A percentile compares a stretch with the other conserved stretches of the same genome.
Evolutionary conservation across 192 early-diverging fungal genomes (phyloP).

Genomic region (Linnemannia exigua): DNA sequence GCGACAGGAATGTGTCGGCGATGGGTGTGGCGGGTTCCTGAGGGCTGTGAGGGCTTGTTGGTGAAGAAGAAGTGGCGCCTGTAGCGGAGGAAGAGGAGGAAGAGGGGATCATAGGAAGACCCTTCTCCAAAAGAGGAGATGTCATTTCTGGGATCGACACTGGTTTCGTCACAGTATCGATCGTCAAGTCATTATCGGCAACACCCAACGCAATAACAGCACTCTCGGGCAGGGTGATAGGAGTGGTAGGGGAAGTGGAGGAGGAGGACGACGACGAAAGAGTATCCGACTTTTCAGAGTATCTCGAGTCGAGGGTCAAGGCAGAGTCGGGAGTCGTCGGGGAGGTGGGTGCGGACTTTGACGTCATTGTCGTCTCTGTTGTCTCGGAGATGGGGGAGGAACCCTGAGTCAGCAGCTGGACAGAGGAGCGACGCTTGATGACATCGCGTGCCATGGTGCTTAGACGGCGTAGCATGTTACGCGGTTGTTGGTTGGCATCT

Average conservation of each 20-base stretch:
- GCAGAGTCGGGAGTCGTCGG: slow-evolving; percentile 12
- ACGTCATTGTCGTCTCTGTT: background rate
- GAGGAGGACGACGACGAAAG: background rate
- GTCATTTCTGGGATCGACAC: slow-evolving; percentile 2
- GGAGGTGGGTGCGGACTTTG: slow-evolving; percentile 9
- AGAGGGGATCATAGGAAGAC: background rate
- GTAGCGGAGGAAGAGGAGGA: background rate
- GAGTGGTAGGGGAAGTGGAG: background rate
- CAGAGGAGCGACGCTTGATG: slow-evolving; percentile 40
- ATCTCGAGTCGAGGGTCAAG: background rate
- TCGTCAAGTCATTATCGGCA: slow-evolving; percentile 16
- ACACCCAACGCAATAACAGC: slow-evolving; percentile 14
- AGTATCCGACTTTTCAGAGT: background rate
- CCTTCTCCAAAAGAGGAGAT: background rate
- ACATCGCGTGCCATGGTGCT: slow-evolving; percentile 49
- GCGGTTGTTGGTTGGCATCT: slow-evolving; percentile 37
- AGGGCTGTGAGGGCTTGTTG: background rate
- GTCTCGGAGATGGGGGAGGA: background rate
- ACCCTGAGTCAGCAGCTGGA: background rate
- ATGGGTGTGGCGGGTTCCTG: slow-evolving; percentile 16
- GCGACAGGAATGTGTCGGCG: slow-evolving; percentile 21
- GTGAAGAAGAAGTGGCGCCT: background rate
- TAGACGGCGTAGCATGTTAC: slow-evolving; percentile 38
- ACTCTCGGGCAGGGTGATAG: background rate
- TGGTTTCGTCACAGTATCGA: slow-evolving; percentile 24